Conservation (phyloP, 495 filamentous ascomycete species). For the Aspergillus haitiensis region DNA sequence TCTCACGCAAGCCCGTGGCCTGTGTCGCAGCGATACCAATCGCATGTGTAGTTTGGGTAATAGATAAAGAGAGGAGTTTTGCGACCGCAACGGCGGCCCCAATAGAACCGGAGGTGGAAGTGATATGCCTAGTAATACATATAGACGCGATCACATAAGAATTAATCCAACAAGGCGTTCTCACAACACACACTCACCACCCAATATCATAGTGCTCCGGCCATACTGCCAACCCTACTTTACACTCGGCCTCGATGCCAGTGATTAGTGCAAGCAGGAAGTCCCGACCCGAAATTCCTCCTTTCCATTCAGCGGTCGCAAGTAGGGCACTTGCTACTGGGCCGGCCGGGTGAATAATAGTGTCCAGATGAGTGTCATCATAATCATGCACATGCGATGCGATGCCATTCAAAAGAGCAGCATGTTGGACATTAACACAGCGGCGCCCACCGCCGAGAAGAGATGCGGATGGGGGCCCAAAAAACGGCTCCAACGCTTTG, state of each 20-base stretch:
- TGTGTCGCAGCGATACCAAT: slow-evolving; percentile 55
- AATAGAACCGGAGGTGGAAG: slow-evolving; percentile 51
- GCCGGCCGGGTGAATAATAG: slow-evolving; percentile 56
- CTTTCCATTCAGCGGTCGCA: slow-evolving; percentile 40
- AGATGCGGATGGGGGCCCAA: not conserved
- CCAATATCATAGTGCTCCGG: slow-evolving; percentile 57
- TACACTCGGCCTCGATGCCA: slow-evolving; percentile 54
- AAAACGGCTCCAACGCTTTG: not conserved
- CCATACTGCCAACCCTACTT: slow-evolving; percentile 51
- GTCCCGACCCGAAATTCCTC: slow-evolving; percentile 39
- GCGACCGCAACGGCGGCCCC: slow-evolving; percentile 53
- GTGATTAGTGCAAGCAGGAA: slow-evolving; percentile 53
- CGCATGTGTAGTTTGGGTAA: slow-evolving; percentile 46
- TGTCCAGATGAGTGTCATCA: slow-evolving; percentile 58
- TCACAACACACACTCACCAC: slow-evolving; percentile 33
- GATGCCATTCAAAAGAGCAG: slow-evolving; percentile 55
- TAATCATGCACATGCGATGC: slow-evolving; percentile 58
- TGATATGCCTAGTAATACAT: slow-evolving; percentile 45
- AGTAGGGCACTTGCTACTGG: slow-evolving; percentile 52
- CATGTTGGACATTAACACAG: slow-evolving; percentile 48
- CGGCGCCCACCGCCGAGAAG: not conserved
- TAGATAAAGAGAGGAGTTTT: slow-evolving; percentile 41
- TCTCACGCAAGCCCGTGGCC: slow-evolving; percentile 51
- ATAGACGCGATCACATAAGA: not conserved
- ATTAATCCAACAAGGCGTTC: not conserved